phyloP scores from a whole-genome alignment of 495 filamentous ascomycete species.

The Trichoderma erinaceum region DNA sequence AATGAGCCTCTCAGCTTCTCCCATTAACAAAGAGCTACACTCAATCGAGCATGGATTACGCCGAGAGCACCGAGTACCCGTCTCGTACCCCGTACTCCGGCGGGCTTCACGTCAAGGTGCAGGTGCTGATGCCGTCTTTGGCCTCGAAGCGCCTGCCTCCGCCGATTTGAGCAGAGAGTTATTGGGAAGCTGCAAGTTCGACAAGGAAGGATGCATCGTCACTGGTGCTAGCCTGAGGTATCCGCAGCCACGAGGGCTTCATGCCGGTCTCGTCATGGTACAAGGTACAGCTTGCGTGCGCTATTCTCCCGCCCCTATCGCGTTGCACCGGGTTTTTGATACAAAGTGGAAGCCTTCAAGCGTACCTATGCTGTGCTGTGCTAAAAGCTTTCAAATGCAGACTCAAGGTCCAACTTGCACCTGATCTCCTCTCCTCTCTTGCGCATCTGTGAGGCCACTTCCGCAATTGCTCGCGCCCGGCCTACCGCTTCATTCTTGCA shows the following conservation, averaged over 20 bases:
- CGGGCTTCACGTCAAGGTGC: too few species aligned
- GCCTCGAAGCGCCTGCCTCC: too few species aligned
- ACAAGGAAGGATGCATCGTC: background rate
- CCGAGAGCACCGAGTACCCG: background rate
- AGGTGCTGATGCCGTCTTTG: too few species aligned
- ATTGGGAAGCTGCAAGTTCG: background rate
- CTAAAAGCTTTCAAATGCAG: too few species aligned
- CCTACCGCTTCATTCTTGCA: background rate
- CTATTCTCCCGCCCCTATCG: background rate
- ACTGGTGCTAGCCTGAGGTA: background rate
- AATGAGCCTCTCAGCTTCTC: background rate
- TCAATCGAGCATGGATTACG: background rate
- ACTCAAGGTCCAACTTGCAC: background rate
- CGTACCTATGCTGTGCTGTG: too few species aligned
- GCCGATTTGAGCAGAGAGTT: too few species aligned
- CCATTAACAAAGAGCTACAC: background rate
- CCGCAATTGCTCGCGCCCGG: background rate
- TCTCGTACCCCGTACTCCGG: background rate
- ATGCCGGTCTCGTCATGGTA: conserved; percentile 8
- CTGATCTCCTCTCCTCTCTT: background rate
- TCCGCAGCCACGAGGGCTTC: conserved; percentile 14
- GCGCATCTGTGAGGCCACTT: background rate
- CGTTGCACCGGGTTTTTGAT: too few species aligned
- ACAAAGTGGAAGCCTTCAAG: too few species aligned
- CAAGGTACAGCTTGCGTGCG: background rate